Base-by-base conservation (phyloP, 306 rosid species). In the Abrus pulchellus region DNA sequence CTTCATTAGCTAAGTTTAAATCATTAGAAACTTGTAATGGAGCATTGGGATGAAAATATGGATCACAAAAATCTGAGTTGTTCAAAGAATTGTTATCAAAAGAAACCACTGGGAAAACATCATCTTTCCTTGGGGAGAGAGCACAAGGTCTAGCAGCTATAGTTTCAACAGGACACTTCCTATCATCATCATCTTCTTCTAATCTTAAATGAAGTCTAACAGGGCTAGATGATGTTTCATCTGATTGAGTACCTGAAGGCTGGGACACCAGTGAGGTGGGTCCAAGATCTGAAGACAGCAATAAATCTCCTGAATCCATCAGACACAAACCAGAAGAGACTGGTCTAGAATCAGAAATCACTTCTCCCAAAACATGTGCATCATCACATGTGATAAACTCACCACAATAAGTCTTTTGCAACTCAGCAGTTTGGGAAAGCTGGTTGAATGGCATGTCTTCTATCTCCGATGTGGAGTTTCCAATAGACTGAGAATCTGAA, bases 1-100 rank as follows among this genome's bases (percentile, higher is more conserved):
- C 75, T 32, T 85, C 91, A 72, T 79, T 80, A 79, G 68, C 84
- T 44, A 62, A 43, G 74, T 81, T 74, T 75, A 81, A 85, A 81
- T 78, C 83, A 72, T 83, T 81, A 28, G 89, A 83, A 62, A 71
- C 57, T 70, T 77, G 82, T 33, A 7, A 57, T 29, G 54, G 57
- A 60, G 71, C 77, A 84, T 83, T 83, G 64, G 89, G 84, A 79
- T 30, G 64, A 82, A 68, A 66, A 87, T 68, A 34, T 76, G 79
- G 72, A 68, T 75, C 88, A 64, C 82, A 81, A 41, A 64, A 57
- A 76, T 85, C 83, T 77, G 83, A 55, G 52, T 85, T 80, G 65
- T 72, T 87, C 69, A 74, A 61, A 66, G 77, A 80, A 83, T 76
- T 71, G 34, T 52, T 83, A 70, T 82, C 84, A 68, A 82, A 84